Percentiles rank a stretch among this genome's conserved stretches.
Conservation (phyloP, 2,329 filamentous ascomycete species). For the Fulvia fulva region DNA sequence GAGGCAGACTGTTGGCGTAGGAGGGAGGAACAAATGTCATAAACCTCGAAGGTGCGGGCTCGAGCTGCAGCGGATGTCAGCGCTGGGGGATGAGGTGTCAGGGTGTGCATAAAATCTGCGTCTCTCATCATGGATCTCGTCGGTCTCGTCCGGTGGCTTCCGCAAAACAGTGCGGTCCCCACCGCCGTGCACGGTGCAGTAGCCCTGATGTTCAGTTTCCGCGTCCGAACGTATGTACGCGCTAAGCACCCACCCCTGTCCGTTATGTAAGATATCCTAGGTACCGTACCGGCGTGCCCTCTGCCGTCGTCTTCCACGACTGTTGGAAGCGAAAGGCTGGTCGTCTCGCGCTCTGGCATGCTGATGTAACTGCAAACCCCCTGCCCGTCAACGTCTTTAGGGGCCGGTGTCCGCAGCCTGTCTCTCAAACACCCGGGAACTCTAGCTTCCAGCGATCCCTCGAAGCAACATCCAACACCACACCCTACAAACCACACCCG, state of each 20-base stretch:
- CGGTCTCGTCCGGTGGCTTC: background rate
- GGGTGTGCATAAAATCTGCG: background rate
- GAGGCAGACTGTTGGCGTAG: too few relatives aligned
- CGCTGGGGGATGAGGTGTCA: too few relatives aligned
- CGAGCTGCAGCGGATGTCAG: too few relatives aligned
- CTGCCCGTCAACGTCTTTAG: background rate
- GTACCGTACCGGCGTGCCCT: background rate
- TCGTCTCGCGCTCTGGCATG: background rate
- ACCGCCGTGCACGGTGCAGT: background rate
- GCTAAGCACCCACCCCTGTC: background rate
- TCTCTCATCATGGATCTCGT: background rate
- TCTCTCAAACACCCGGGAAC: conserved; percentile 1
- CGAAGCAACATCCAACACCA: background rate
- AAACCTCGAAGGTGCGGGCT: too few relatives aligned
- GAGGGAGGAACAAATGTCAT: background rate
- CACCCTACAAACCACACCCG: background rate
- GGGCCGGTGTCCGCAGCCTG: background rate
- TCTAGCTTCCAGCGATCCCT: background rate
- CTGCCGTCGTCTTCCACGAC: background rate
- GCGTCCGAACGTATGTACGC: background rate
- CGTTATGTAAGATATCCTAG: background rate
- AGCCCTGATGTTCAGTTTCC: background rate
- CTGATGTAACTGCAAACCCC: background rate
- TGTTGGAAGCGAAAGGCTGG: background rate
- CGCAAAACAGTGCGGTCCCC: background rate